Percentiles rank a stretch among this genome's conserved stretches.
phyloP scores from a whole-genome alignment of 495 filamentous ascomycete genomes.

The Penicillium antarcticum region DNA sequence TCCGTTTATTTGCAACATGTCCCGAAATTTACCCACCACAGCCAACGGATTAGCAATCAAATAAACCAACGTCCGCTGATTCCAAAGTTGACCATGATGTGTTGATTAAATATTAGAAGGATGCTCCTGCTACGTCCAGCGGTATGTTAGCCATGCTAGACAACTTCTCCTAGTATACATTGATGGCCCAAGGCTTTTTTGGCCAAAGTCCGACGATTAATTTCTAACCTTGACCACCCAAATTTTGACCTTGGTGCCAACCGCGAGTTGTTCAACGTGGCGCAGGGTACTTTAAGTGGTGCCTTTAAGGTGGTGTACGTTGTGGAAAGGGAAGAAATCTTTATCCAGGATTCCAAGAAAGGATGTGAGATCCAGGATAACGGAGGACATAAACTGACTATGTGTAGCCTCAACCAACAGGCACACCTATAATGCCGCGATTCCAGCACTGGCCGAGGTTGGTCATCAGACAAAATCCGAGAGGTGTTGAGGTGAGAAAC shows the following conservation, averaged over 20 bases:
- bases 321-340: slow-evolving; percentile 54
- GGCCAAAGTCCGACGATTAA: slow-evolving; percentile 59
- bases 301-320: slow-evolving; percentile 50
- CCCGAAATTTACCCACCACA: too few species aligned
- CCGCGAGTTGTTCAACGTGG: slow-evolving; percentile 60
- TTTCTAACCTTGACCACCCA: slow-evolving; percentile 4
- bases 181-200: slow-evolving; percentile 68
- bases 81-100: neutral
- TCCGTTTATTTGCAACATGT: neutral
- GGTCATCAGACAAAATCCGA: too few species aligned
- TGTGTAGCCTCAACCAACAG: too few species aligned
- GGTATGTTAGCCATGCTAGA: slow-evolving; percentile 60
- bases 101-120: slow-evolving; percentile 58
- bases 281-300: slow-evolving; percentile 45
- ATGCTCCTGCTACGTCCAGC: slow-evolving; percentile 58
- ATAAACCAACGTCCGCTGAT: neutral
- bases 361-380: too few species aligned
- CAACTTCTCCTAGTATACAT: slow-evolving; percentile 65
- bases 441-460: too few species aligned
- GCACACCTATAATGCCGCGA: too few species aligned
- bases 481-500: too few species aligned
- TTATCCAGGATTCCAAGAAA: slow-evolving; percentile 25
- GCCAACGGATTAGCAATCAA: too few species aligned
- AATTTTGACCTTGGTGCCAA: slow-evolving; percentile 41
- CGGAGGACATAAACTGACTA: too few species aligned